phyloP scores from a whole-genome alignment of 2,329 filamentous ascomycete genomes.

The Nigrograna mackinnonii region DNA sequence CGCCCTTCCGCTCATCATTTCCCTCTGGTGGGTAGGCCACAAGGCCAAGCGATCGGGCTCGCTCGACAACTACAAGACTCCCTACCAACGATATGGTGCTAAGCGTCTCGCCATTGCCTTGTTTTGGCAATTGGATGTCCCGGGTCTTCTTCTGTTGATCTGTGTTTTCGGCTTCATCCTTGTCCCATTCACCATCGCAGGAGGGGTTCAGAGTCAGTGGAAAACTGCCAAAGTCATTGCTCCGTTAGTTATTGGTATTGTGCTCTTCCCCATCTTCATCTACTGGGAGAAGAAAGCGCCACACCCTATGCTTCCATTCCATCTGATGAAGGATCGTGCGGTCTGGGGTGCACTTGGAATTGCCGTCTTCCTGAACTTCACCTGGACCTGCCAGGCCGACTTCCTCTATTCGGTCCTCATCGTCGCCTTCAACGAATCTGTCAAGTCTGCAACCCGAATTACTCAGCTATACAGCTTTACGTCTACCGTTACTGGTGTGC shows the following conservation, averaged over 20 bases:
- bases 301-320: conserved; percentile 63
- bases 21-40: conserved; percentile 55
- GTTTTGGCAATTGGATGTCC: conserved; percentile 60
- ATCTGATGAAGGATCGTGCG: conserved; percentile 58
- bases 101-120: conserved; percentile 46
- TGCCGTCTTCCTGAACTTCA: conserved; percentile 58
- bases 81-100: conserved; percentile 47
- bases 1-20: conserved; percentile 58
- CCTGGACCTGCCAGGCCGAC: conserved; percentile 66
- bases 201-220: conserved; percentile 55
- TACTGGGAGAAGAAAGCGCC: conserved; percentile 57
- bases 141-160: conserved; percentile 54
- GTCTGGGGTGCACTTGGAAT: conserved; percentile 68
- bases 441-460: conserved; percentile 62
- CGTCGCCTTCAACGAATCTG: conserved; percentile 65
- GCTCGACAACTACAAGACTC: conserved; percentile 49
- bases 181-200: conserved; percentile 59
- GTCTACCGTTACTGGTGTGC: conserved; percentile 61
- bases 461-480: conserved; percentile 60
- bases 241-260: conserved; percentile 55
- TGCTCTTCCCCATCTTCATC: conserved; percentile 54
- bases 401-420: conserved; percentile 66
- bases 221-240: conserved; percentile 54
- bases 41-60: conserved; percentile 58
- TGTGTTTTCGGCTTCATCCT: conserved; percentile 53